Percentiles rank a stretch among this genome's conserved stretches.
Conservation (phyloP, 768 basidiomycete species). For the Suillus discolor region DNA sequence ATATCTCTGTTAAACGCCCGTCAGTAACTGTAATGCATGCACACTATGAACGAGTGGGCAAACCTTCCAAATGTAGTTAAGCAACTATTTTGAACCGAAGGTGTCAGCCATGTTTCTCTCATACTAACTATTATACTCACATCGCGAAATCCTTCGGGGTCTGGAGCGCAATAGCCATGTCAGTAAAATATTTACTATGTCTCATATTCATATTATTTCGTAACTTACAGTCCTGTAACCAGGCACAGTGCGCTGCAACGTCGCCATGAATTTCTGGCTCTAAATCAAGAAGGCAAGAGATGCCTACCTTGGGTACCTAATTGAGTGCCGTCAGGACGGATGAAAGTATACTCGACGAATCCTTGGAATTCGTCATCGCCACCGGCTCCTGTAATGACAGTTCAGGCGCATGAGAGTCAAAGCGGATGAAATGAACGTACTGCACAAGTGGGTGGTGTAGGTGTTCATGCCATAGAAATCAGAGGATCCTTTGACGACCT, state of each 20-base stretch:
- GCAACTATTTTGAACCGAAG: slow-evolving; percentile 38
- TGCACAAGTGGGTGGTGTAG: slow-evolving; percentile 65
- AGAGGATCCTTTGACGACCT: slow-evolving; percentile 61
- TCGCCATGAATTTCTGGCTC: not conserved
- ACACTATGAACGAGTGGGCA: not conserved
- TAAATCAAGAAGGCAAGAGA: not conserved
- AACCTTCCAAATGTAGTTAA: slow-evolving; percentile 75
- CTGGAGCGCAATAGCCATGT: slow-evolving; percentile 29
- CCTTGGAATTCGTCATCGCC: slow-evolving; percentile 68
- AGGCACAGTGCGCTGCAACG: slow-evolving; percentile 56
- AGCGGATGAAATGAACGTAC: slow-evolving; percentile 35
- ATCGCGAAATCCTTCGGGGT: slow-evolving; percentile 67
- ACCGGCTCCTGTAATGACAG: slow-evolving; percentile 46
- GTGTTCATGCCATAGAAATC: slow-evolving; percentile 78
- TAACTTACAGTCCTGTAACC: slow-evolving; percentile 64
- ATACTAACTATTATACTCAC: slow-evolving; percentile 28
- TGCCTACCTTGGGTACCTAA: slow-evolving; percentile 60
- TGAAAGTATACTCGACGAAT: slow-evolving; percentile 61
- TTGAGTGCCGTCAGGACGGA: slow-evolving; percentile 61
- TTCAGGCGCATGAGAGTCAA: not conserved
- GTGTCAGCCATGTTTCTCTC: not conserved
- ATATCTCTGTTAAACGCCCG: slow-evolving; percentile 38
- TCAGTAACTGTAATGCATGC: slow-evolving; percentile 1
- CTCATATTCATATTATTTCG: not conserved
- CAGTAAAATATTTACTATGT: slow-evolving; percentile 2